Base-by-base conservation (phyloP, 2,329 filamentous ascomycete species). In the Tolypocladium pustulatum region DNA sequence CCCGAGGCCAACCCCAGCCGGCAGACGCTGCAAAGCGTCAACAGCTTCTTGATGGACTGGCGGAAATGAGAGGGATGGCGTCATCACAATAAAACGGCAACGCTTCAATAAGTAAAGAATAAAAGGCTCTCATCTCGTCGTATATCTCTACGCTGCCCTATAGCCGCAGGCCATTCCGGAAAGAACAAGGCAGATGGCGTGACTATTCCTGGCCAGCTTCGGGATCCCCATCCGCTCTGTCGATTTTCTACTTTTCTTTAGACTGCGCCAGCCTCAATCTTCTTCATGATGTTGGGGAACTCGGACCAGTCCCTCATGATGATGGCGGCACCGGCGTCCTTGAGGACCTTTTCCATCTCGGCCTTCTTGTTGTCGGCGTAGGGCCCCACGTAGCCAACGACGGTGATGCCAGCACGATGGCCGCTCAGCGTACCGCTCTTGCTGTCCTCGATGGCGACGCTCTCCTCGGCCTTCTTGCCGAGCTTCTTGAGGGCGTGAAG, bases 1-100 rank as follows among this genome's bases (percentile, higher is more conserved):
- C 88, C 91, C 0, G 85, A 88, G 64, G 88, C 87, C 2, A 96
- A 95, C 68, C 92, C 93, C 0, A 92, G 87, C 62, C 80, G 94
- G 40, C 81, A 89, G 27, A 97, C 92, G 0, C 75, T 97, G 41
- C 92, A 97, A 72, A 93, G 90, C 64, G 88, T 97, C 6, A 97
- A 97, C 72, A 89, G 89, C 58, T 96, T 90, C 67, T 74, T 97
- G 56, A 93, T 97, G 85, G 80, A 80, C 59, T 77, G 74, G 72
- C 67, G 68, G 53, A 72, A 64, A 58, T 72, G 60, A 69, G 36
- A 22, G 17, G 10, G 10, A 7, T 17, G 7, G 38, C 38, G 9
- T 15, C 20, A 15, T 49, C 20, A 40, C 13, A 22, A 43, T 17
- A 34, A 22, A 37, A 17, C 10, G 20, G 49, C 46, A 46, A 38